Evolutionary conservation across 2,329 filamentous ascomycete species (phyloP).

Genomic region (Phaeophleospora eucalypticola): DNA sequence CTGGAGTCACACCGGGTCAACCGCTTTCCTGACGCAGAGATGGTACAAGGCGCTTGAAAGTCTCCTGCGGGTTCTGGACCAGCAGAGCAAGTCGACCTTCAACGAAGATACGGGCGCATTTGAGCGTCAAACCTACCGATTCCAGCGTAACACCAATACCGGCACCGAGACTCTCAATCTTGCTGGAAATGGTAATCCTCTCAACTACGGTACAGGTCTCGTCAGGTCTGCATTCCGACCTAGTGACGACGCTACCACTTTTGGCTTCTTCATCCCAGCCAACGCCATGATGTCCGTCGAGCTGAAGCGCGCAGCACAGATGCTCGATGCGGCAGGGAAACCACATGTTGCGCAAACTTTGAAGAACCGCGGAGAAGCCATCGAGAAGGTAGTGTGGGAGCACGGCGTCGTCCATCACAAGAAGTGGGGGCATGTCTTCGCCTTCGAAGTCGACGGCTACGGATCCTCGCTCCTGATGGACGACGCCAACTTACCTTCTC

Average conservation of each 20-base stretch:
- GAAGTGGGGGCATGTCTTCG: slow-evolving; percentile 74
- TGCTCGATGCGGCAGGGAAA: slow-evolving; percentile 62
- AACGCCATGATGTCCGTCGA: slow-evolving; percentile 97
- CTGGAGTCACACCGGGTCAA: slow-evolving; percentile 71
- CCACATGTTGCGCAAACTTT: slow-evolving; percentile 47
- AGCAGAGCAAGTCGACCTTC: slow-evolving; percentile 80
- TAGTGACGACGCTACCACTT: slow-evolving; percentile 88
- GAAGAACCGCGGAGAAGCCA: slow-evolving; percentile 56
- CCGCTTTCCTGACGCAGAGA: slow-evolving; percentile 69
- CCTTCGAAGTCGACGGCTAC: slow-evolving; percentile 84
- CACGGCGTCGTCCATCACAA: slow-evolving; percentile 76
- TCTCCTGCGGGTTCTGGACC: slow-evolving; percentile 66
- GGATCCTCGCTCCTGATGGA: slow-evolving; percentile 82
- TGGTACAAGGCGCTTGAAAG: slow-evolving; percentile 77
- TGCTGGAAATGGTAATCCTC: slow-evolving; percentile 80
- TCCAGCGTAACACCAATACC: slow-evolving; percentile 71
- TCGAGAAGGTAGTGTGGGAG: slow-evolving; percentile 75
- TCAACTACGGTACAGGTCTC: slow-evolving; percentile 78
- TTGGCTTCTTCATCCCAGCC: slow-evolving; percentile 90
- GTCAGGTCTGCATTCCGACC: slow-evolving; percentile 90
- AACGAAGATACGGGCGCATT: slow-evolving; percentile 61
- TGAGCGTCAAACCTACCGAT: slow-evolving; percentile 75
- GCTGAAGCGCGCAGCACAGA: slow-evolving; percentile 65
- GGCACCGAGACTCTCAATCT: slow-evolving; percentile 90
- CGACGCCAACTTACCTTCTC: slow-evolving; percentile 79